A percentile compares a stretch with the other conserved stretches of the same genome.
These are phyloP conservation scores for Globisporangium recalcitrans DNA, from an alignment of 352 stramenopile species.

Conservation along the genomic window DNA sequence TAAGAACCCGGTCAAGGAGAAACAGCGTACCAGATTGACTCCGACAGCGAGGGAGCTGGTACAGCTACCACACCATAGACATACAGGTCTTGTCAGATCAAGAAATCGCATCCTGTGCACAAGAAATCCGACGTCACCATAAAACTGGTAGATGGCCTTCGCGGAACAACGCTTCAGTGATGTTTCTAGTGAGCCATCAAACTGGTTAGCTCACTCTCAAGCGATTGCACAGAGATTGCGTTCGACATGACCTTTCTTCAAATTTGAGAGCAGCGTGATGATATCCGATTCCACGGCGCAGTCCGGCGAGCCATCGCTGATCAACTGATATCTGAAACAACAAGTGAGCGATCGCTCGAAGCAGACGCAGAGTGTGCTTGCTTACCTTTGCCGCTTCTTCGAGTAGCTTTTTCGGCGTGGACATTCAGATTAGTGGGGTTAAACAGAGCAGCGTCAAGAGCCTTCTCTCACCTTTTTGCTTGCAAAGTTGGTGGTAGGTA, in stretches of 20 bases:
- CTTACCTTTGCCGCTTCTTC: conserved; percentile 9
- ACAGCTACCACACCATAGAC: conserved; percentile 17
- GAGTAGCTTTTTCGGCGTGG: conserved; percentile 5
- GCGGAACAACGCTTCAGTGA: conserved; percentile 31
- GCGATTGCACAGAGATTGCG: background rate
- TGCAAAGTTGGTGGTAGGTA: background rate
- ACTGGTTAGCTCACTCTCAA: background rate
- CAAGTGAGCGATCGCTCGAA: background rate
- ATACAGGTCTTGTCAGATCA: background rate
- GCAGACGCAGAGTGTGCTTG: background rate
- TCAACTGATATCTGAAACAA: conserved; percentile 12
- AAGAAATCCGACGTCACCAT: conserved; percentile 20
- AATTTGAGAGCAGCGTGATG: conserved; percentile 29
- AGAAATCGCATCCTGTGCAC: background rate
- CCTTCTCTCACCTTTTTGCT: conserved; percentile 11
- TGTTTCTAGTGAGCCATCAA: conserved; percentile 9
- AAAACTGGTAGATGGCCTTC: conserved; percentile 23
- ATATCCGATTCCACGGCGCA: conserved; percentile 26
- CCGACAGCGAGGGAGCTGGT: conserved; percentile 37
- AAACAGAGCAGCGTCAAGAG: background rate
- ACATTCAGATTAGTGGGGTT: background rate
- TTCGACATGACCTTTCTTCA: conserved; percentile 20
- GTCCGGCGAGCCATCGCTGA: conserved; percentile 8
- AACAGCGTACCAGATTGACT: conserved; percentile 33
- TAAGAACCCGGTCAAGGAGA: background rate